These are phyloP conservation scores for Dillenia suffruticosa DNA, from an alignment of 164 flowering plant genomes.

Conservation along the genomic window DNA sequence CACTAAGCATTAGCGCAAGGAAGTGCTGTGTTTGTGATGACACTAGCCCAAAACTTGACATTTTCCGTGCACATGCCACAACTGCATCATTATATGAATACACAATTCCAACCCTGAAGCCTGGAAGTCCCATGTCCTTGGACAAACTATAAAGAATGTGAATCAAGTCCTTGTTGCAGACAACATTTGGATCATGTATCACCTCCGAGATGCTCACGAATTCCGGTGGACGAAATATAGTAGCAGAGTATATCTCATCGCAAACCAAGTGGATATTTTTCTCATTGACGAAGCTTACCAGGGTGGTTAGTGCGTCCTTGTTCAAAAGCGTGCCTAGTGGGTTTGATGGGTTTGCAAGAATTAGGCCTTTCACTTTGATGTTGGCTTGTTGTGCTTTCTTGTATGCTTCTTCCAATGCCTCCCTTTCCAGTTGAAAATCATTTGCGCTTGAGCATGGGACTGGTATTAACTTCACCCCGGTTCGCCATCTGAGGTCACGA, in stretches of 20 bases:
- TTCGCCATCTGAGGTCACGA: conserved; percentile 45
- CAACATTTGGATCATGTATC: conserved; percentile 8
- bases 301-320: conserved; percentile 22
- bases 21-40: conserved; percentile 43
- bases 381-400: conserved; percentile 20
- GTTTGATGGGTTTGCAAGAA: conserved; percentile 48
- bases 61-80: conserved; percentile 28
- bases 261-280: conserved; percentile 37
- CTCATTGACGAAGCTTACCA: conserved; percentile 28
- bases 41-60: conserved; percentile 53
- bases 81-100: conserved; percentile 43
- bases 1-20: conserved; percentile 34
- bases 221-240: conserved; percentile 22
- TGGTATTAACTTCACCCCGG: conserved; percentile 29
- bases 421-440: conserved; percentile 31
- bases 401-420: conserved; percentile 35
- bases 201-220: conserved; percentile 36
- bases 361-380: conserved; percentile 36
- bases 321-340: conserved; percentile 35
- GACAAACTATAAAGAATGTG: conserved; percentile 46
- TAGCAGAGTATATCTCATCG: conserved; percentile 48
- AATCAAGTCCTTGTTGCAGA: conserved; percentile 24
- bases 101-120: conserved; percentile 45
- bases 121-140: conserved; percentile 57
- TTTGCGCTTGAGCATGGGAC: conserved; percentile 33